phyloP scores from a whole-genome alignment of 1,284 basidiomycete genomes.

The Trametes sp. region DNA sequence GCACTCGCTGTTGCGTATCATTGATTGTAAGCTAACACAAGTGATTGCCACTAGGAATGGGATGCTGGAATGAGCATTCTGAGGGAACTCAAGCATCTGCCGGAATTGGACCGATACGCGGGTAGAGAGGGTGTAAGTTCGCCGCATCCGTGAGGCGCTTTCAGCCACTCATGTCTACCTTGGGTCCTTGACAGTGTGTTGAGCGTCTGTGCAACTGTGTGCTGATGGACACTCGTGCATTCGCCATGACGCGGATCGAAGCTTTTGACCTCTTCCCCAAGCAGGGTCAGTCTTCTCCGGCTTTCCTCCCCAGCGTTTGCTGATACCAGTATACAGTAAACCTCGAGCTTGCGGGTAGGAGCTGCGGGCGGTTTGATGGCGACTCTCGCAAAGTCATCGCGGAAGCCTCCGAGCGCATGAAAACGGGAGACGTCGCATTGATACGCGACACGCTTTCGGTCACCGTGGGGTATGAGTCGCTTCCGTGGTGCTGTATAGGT shows the following conservation, averaged over 20 bases:
- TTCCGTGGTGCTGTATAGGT: not conserved
- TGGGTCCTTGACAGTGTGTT: not conserved
- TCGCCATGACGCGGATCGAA: not conserved
- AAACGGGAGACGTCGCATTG: not conserved
- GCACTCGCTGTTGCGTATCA: not conserved
- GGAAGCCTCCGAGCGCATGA: not conserved
- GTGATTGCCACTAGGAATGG: not conserved
- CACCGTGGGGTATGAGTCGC: not conserved
- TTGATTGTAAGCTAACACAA: no score
- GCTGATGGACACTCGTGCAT: not conserved
- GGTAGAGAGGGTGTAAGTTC: not conserved
- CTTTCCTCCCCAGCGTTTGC: not conserved
- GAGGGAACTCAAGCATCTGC: not conserved
- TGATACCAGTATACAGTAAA: not conserved
- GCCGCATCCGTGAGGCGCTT: not conserved
- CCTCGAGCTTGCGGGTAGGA: not conserved
- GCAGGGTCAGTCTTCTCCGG: not conserved
- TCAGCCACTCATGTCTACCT: not conserved
- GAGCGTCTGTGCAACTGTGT: not conserved
- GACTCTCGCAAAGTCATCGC: not conserved
- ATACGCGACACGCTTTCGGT: not conserved
- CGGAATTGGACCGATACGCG: no score
- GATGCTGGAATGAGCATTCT: not conserved
- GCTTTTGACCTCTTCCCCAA: not conserved
- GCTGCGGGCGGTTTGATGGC: not conserved